Evolutionary conservation across 2,329 filamentous ascomycete species (phyloP).

Genomic region (Magnaporthiopsis poae): DNA sequence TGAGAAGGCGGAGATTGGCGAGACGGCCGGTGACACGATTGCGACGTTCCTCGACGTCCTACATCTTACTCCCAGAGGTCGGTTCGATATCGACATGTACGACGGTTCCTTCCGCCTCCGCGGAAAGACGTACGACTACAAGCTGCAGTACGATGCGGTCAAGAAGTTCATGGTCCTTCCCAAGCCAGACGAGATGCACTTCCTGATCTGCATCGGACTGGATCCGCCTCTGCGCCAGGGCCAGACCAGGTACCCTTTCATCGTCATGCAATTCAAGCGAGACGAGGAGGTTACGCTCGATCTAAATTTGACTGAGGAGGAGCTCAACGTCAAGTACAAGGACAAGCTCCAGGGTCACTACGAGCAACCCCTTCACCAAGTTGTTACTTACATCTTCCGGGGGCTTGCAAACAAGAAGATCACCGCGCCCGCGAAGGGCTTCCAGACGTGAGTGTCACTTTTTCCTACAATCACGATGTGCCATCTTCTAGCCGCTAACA

Average conservation of each 20-base stretch:
- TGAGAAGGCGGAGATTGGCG: slow-evolving; percentile 97
- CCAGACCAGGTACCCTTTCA: slow-evolving; percentile 93
- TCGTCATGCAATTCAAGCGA: slow-evolving; percentile 98
- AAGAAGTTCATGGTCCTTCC: slow-evolving; percentile 99
- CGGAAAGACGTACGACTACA: slow-evolving; percentile 99
- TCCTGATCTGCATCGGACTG: slow-evolving; percentile 85
- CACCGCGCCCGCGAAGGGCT: slow-evolving; percentile 86
- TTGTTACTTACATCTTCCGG: slow-evolving; percentile 90
- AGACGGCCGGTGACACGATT: slow-evolving; percentile 96
- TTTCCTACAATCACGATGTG: neutral
- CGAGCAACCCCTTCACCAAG: slow-evolving; percentile 84
- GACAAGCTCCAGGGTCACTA: slow-evolving; percentile 83
- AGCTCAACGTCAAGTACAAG: slow-evolving; percentile 75
- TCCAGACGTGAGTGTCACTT: slow-evolving; percentile 53
- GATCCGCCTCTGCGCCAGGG: slow-evolving; percentile 93
- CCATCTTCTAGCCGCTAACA: neutral
- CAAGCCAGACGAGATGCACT: slow-evolving; percentile 96
- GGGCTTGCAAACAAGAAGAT: slow-evolving; percentile 92
- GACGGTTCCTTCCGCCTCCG: slow-evolving; percentile 92
- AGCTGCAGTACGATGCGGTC: slow-evolving; percentile 94
- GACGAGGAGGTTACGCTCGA: slow-evolving; percentile 96
- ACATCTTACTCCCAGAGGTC: slow-evolving; percentile 95
- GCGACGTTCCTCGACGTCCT: slow-evolving; percentile 94
- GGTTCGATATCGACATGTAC: slow-evolving; percentile 99
- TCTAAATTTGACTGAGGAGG: slow-evolving; percentile 86